Percentiles rank a stretch among this genome's conserved stretches.
These are phyloP conservation scores for Aureobasidium pullulans DNA, from an alignment of 2,329 filamentous ascomycete genomes.

Conservation along the genomic window DNA sequence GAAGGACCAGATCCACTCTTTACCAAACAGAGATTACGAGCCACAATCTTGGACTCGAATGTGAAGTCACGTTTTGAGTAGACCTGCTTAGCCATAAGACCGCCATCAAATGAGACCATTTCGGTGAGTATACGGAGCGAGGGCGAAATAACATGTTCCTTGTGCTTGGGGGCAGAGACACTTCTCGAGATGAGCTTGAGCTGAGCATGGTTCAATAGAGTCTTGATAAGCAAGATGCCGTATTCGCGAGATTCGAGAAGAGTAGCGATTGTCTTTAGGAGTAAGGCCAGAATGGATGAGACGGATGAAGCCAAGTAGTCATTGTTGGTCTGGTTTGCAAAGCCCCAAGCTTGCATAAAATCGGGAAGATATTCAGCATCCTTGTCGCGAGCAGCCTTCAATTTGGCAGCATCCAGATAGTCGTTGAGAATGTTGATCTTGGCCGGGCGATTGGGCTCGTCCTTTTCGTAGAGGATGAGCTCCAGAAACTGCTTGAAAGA, in stretches of 20 bases:
- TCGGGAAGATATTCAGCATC: conserved; percentile 63
- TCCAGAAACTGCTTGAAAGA: conserved; percentile 68
- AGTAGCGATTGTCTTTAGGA: conserved; percentile 70
- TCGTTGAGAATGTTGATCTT: conserved; percentile 57
- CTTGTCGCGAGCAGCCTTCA: conserved; percentile 44
- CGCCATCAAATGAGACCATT: conserved; percentile 78
- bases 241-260: conserved; percentile 67
- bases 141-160: conserved; percentile 83
- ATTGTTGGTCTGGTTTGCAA: conserved; percentile 70
- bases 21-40: conserved; percentile 70
- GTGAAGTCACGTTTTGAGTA: conserved; percentile 69
- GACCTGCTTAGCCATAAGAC: conserved; percentile 66
- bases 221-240: conserved; percentile 71
- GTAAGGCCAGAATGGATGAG: conserved; percentile 70
- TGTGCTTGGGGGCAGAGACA: conserved; percentile 70
- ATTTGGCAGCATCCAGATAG: conserved; percentile 57
- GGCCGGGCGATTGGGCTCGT: conserved; percentile 38
- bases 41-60: conserved; percentile 62
- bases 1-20: conserved; percentile 62
- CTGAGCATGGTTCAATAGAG: conserved; percentile 72
- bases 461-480: conserved; percentile 47
- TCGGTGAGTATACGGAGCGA: conserved; percentile 80
- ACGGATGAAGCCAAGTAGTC: conserved; percentile 75
- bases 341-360: conserved; percentile 81
- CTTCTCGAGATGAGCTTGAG: conserved; percentile 73